phyloP scores from a whole-genome alignment of 163 green algal species.

The Chlorella variabilis region DNA sequence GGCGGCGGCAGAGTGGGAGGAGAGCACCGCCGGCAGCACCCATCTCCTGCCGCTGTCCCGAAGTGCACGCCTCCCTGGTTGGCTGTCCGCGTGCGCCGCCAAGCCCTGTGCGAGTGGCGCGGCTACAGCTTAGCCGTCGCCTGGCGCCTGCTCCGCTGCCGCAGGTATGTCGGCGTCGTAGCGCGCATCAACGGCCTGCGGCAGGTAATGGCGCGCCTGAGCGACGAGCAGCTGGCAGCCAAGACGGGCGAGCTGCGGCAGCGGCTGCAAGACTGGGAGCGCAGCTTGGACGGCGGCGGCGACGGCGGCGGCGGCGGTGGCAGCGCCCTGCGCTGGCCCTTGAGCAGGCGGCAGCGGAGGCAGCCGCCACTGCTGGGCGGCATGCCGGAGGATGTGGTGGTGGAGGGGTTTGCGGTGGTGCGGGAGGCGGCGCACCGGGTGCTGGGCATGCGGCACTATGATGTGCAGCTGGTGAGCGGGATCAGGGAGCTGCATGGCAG shows the following conservation, averaged over 20 bases:
- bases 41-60: not conserved
- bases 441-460: constrained; percentile 94
- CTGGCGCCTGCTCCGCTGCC: no score
- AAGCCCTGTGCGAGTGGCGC: no score
- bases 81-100: not conserved
- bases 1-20: no score
- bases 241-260: constrained; percentile 80
- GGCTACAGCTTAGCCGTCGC: no score
- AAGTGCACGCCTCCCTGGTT: no score
- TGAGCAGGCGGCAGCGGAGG: constrained; percentile 75
- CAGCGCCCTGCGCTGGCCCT: constrained; percentile 73
- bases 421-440: constrained; percentile 86
- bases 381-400: constrained; percentile 77
- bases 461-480: constrained; percentile 85
- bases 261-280: not conserved
- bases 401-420: constrained; percentile 93
- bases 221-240: constrained; percentile 68
- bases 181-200: constrained; percentile 76
- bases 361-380: constrained; percentile 55
- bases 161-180: constrained; percentile 71
- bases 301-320: not conserved
- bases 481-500: no score
- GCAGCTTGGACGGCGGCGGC: constrained; percentile 36
- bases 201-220: constrained; percentile 59
- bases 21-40: no score